These are phyloP conservation scores for Blastocystis sp. DNA, from an alignment of 352 stramenopile species.

Conservation along the genomic window DNA sequence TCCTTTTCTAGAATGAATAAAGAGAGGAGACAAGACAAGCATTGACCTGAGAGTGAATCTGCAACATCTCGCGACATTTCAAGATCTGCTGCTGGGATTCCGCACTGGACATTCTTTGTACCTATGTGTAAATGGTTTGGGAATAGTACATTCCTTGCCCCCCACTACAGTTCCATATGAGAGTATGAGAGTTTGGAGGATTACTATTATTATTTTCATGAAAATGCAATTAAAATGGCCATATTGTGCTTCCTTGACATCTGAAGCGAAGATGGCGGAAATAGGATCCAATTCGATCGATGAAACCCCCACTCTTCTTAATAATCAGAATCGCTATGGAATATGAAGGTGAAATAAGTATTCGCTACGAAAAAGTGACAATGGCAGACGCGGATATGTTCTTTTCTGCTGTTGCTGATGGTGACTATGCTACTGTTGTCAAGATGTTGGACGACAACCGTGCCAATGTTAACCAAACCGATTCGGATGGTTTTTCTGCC, in stretches of 20 bases:
- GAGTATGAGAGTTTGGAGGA: neutral
- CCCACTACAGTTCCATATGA: neutral
- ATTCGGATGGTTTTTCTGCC: slow-evolving; percentile 60
- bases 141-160: slow-evolving; percentile 19
- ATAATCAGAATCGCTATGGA: neutral
- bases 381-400: slow-evolving; percentile 56
- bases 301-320: neutral
- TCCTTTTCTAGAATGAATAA: slow-evolving; percentile 34
- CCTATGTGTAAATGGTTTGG: neutral
- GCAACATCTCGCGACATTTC: slow-evolving; percentile 34
- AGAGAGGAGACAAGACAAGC: neutral
- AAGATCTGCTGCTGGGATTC: slow-evolving; percentile 55
- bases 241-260: neutral
- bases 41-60: slow-evolving; percentile 51
- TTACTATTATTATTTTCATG: neutral
- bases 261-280: slow-evolving; percentile 26
- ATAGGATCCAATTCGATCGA: neutral
- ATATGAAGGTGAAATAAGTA: slow-evolving; percentile 37
- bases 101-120: slow-evolving; percentile 50
- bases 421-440: slow-evolving; percentile 36
- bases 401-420: slow-evolving; percentile 53
- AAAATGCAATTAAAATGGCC: neutral
- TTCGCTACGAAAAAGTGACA: slow-evolving; percentile 48
- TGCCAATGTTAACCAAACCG: slow-evolving; percentile 55
- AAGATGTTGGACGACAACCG: slow-evolving; percentile 10